Conservation (phyloP, 2,329 filamentous ascomycete species). For the Thermomyces lanuginosus region DNA sequence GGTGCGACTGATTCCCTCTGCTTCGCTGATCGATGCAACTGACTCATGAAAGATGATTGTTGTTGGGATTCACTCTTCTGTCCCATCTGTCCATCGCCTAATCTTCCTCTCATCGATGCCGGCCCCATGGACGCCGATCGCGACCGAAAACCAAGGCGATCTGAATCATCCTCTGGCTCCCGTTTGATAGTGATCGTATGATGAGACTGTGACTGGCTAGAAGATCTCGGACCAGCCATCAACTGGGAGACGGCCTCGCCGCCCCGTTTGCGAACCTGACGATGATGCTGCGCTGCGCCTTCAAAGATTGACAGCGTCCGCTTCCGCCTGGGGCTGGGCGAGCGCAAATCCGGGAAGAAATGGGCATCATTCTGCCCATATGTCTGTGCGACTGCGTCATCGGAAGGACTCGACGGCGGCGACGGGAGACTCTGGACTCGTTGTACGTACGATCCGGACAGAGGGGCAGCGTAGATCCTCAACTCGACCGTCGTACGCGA, state of each 20-base stretch:
- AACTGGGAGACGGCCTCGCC: constrained; percentile 25
- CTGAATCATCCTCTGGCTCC: constrained; percentile 23
- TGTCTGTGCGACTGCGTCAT: background rate
- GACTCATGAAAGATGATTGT: too few relatives aligned
- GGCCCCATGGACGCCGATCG: too few relatives aligned
- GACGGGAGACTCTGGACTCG: constrained; percentile 20
- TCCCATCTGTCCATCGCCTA: too few relatives aligned
- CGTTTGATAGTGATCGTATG: constrained; percentile 18
- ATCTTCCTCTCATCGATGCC: too few relatives aligned
- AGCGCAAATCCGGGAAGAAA: constrained; percentile 23
- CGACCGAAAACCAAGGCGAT: too few relatives aligned
- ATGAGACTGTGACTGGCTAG: constrained; percentile 10
- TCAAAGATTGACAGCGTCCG: constrained; percentile 28
- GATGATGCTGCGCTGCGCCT: constrained; percentile 25
- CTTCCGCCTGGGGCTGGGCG: constrained; percentile 28
- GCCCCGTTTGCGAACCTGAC: constrained; percentile 23
- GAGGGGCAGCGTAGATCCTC: constrained; percentile 21
- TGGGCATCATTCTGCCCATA: constrained; percentile 13
- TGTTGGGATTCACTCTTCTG: too few relatives aligned
- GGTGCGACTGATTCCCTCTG: too few relatives aligned
- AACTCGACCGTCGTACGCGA: constrained; percentile 14
- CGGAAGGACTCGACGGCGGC: constrained; percentile 13
- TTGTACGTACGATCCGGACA: constrained; percentile 18
- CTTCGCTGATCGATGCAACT: too few relatives aligned
- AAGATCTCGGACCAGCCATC: constrained; percentile 23